phyloP scores from a whole-genome alignment of 129 eudicot genomes.

The Sambucus nigra region DNA sequence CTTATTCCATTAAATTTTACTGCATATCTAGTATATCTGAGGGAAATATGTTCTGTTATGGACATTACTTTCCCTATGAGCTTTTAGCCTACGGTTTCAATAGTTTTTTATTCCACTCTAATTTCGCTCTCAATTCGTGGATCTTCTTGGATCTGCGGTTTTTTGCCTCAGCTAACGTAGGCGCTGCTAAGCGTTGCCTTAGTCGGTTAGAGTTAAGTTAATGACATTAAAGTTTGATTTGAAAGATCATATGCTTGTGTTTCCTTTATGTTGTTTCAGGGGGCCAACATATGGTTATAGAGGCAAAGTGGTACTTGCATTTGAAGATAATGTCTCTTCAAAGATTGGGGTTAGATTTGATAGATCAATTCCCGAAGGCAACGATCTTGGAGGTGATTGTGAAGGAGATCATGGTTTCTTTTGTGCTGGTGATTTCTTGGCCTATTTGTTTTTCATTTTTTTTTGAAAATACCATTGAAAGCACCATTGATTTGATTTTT shows the following conservation, averaged over 20 bases:
- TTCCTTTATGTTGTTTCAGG: slow-evolving; percentile 19
- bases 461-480: background rate
- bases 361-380: slow-evolving; percentile 72
- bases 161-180: background rate
- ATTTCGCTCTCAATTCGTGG: too few species aligned
- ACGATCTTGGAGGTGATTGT: slow-evolving; percentile 86
- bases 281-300: slow-evolving; percentile 70
- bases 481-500: background rate
- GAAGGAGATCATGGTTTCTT: slow-evolving; percentile 87
- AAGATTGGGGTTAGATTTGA: slow-evolving; percentile 94
- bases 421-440: slow-evolving; percentile 54
- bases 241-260: background rate
- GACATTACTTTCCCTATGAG: too few species aligned
- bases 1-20: too few species aligned
- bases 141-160: too few species aligned
- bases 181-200: background rate
- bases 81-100: too few species aligned
- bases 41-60: too few species aligned
- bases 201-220: background rate
- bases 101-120: too few species aligned
- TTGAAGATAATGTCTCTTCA: slow-evolving; percentile 75
- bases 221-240: background rate
- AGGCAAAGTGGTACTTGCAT: slow-evolving; percentile 84
- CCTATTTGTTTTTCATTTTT: background rate
- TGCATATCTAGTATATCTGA: too few species aligned